These are phyloP conservation scores for Penicillium sp. DNA, from an alignment of 2,329 filamentous ascomycete species.

Conservation along the genomic window DNA sequence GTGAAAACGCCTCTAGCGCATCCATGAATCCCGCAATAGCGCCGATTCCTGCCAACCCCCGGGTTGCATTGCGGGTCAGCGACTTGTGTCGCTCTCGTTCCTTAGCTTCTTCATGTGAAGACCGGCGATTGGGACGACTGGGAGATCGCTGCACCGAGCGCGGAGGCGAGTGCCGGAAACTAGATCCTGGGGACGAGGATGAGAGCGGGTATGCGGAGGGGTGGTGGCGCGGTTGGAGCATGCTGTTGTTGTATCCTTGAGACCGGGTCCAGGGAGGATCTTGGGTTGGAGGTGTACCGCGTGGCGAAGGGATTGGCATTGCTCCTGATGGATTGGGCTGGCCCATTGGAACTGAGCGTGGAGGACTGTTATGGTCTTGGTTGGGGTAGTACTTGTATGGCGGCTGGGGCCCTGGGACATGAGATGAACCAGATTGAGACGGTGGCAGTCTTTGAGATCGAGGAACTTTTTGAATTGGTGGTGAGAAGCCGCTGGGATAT, in stretches of 20 bases:
- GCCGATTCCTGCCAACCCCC: slow-evolving; percentile 36
- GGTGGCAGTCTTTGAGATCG: slow-evolving; percentile 7
- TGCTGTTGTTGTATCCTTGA: slow-evolving; percentile 13
- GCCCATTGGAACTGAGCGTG: slow-evolving; percentile 18
- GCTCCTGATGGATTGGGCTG: slow-evolving; percentile 7
- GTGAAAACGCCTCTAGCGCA: slow-evolving; percentile 37
- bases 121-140: slow-evolving; percentile 10
- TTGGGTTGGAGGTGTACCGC: slow-evolving; percentile 16
- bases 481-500: slow-evolving; percentile 13
- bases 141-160: slow-evolving; percentile 20
- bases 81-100: slow-evolving; percentile 28
- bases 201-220: slow-evolving; percentile 18
- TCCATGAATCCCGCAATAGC: slow-evolving; percentile 42
- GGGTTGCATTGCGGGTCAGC: slow-evolving; percentile 35
- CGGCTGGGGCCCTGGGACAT: slow-evolving; percentile 8
- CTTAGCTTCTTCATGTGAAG: slow-evolving; percentile 23
- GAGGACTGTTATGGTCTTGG: slow-evolving; percentile 9
- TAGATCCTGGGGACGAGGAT: slow-evolving; percentile 19
- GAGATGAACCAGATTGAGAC: not conserved
- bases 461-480: slow-evolving; percentile 10
- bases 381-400: slow-evolving; percentile 11
- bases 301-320: slow-evolving; percentile 12
- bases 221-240: slow-evolving; percentile 15
- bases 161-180: slow-evolving; percentile 14
- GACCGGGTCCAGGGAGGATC: slow-evolving; percentile 9